Conservation (phyloP, 208 protist genomes). For the Blastocrithidia nonstop region DNA sequence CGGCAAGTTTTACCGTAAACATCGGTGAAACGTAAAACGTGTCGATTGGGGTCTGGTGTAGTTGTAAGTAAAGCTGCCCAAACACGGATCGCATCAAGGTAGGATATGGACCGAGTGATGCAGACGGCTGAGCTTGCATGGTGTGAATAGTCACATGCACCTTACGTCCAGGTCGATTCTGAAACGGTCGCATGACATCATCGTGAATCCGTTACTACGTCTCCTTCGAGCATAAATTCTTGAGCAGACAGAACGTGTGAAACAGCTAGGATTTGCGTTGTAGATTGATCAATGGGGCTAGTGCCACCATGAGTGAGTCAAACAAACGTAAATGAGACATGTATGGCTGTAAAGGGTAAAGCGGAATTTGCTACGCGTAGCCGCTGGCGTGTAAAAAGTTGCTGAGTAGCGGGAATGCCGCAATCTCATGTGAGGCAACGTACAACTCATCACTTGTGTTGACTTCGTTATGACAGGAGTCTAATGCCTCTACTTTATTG, state of each 20-base stretch:
- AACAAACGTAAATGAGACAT: constrained; percentile 43
- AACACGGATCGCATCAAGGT: constrained; percentile 74
- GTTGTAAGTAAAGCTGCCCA: constrained; percentile 75
- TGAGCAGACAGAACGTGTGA: constrained; percentile 64
- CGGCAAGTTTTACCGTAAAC: constrained; percentile 78
- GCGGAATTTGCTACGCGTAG: constrained; percentile 29
- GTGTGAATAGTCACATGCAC: constrained; percentile 73
- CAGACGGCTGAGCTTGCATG: constrained; percentile 58
- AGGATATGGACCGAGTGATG: constrained; percentile 29
- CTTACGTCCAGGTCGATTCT: constrained; percentile 41
- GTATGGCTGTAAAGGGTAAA: constrained; percentile 52
- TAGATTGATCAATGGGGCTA: constrained; percentile 68
- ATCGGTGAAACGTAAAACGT: constrained; percentile 77
- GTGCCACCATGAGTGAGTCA: constrained; percentile 48
- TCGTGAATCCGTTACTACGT: constrained; percentile 65
- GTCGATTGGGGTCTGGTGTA: constrained; percentile 39
- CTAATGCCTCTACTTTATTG: constrained; percentile 2
- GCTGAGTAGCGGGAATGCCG: constrained; percentile 30
- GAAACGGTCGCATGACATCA: constrained; percentile 67
- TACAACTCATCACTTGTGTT: constrained; percentile 7
- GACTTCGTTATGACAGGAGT: constrained; percentile 1
- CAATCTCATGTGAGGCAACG: constrained; percentile 54
- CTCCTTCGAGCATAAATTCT: constrained; percentile 50
- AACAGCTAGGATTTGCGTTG: constrained; percentile 54
- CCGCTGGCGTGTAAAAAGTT: constrained; percentile 30